These are phyloP conservation scores for Ganoderma boninense DNA, from an alignment of 1,284 basidiomycete species.

Conservation along the genomic window DNA sequence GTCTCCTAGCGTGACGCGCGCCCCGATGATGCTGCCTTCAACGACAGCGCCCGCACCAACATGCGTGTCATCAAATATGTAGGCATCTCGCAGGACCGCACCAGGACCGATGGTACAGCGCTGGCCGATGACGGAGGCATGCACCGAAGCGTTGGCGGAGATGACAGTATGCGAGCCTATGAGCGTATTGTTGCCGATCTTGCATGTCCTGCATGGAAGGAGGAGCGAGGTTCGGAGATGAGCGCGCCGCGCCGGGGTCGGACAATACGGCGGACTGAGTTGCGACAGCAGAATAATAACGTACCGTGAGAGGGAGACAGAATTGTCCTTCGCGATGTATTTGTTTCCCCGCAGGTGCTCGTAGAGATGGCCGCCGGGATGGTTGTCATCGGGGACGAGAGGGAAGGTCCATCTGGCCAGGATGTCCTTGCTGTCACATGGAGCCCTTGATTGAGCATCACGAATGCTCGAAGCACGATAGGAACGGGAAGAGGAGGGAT, in stretches of 20 bases:
- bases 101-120: conserved; percentile 74
- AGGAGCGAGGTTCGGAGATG: conserved; percentile 6
- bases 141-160: conserved; percentile 68
- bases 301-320: conserved; percentile 80
- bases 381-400: conserved; percentile 92
- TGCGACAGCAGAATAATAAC: conserved; percentile 25
- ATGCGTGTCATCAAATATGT: conserved; percentile 82
- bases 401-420: conserved; percentile 94
- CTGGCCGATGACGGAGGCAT: conserved; percentile 79
- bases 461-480: conserved; percentile 6
- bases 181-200: conserved; percentile 83
- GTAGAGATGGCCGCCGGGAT: conserved; percentile 83
- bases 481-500: neutral
- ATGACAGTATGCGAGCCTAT: conserved; percentile 80
- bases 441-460: neutral
- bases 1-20: conserved; percentile 76
- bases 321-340: conserved; percentile 82
- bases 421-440: conserved; percentile 82
- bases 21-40: conserved; percentile 82
- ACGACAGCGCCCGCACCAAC: conserved; percentile 84
- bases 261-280: neutral
- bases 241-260: neutral
- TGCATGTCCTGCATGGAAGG: conserved; percentile 67
- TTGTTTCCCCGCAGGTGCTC: conserved; percentile 87
- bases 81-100: conserved; percentile 74